These are phyloP conservation scores for Chytriomyces sp. DNA, from an alignment of 192 early-diverging fungal species.

Conservation along the genomic window DNA sequence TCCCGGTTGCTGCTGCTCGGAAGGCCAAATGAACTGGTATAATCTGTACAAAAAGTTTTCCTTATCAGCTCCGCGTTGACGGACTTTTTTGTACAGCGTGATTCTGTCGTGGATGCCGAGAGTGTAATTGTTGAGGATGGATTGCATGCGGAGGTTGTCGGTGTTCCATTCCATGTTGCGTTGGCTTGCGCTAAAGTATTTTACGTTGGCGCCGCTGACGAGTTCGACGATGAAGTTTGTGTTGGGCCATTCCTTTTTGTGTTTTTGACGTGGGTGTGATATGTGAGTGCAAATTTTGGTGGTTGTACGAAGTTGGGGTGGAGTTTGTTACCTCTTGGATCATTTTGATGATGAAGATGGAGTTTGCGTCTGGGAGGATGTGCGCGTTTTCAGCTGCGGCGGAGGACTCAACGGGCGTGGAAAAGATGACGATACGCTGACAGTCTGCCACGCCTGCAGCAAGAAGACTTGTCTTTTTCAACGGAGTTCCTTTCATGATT, in stretches of 20 bases:
- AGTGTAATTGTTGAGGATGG: conserved; percentile 58
- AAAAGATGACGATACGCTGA: conserved; percentile 52
- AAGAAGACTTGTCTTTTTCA: conserved; percentile 50
- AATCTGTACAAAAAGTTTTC: conserved; percentile 40
- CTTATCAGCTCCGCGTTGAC: conserved; percentile 42
- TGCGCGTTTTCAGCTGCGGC: conserved; percentile 17
- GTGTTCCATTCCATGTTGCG: conserved; percentile 47
- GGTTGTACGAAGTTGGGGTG: neutral
- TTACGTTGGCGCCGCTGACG: conserved; percentile 52
- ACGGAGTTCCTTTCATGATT: conserved; percentile 48
- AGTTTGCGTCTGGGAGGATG: conserved; percentile 52
- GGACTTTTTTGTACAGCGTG: conserved; percentile 50
- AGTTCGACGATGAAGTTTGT: conserved; percentile 55
- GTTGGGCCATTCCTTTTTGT: conserved; percentile 55
- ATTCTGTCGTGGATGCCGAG: conserved; percentile 52
- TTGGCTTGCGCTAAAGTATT: conserved; percentile 43
- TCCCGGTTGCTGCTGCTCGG: neutral
- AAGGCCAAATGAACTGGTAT: conserved; percentile 38
- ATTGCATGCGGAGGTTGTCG: conserved; percentile 55
- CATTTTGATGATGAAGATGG: conserved; percentile 61
- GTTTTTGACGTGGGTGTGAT: neutral
- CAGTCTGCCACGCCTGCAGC: conserved; percentile 46
- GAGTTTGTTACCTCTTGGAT: conserved; percentile 44
- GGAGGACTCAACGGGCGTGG: conserved; percentile 36
- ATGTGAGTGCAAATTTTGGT: neutral